Conservation (phyloP, 2,329 filamentous ascomycete species). For the Pleomassaria siparia region DNA sequence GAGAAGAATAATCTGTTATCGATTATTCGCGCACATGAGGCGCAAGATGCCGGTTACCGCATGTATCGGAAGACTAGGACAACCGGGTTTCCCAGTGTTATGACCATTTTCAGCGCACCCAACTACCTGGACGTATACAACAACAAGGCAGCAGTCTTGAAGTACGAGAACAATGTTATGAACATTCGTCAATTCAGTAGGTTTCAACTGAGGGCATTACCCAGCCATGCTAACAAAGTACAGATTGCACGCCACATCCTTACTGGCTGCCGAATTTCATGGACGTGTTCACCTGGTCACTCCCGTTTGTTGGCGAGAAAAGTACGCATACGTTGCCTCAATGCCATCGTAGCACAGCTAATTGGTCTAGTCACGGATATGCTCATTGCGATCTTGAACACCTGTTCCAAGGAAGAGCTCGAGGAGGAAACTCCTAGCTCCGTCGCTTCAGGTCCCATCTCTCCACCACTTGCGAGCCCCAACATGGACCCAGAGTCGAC, state of each 20-base stretch:
- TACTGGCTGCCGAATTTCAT: slow-evolving; percentile 99
- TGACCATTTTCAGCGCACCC: slow-evolving; percentile 99
- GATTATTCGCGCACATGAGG: slow-evolving; percentile 95
- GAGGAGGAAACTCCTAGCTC: slow-evolving; percentile 82
- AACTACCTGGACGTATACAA: slow-evolving; percentile 99
- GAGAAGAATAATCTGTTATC: slow-evolving; percentile 99
- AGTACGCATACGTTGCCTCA: slow-evolving; percentile 29
- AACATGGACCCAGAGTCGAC: slow-evolving; percentile 76
- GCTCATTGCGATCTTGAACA: slow-evolving; percentile 97
- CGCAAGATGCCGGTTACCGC: slow-evolving; percentile 95
- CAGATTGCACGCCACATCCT: slow-evolving; percentile 91
- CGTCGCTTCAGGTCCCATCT: slow-evolving; percentile 69
- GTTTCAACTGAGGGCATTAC: slow-evolving; percentile 8
- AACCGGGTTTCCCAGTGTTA: slow-evolving; percentile 97
- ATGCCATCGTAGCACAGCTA: slow-evolving; percentile 13
- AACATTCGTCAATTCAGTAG: slow-evolving; percentile 94
- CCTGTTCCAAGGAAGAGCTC: slow-evolving; percentile 96
- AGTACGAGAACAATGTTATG: slow-evolving; percentile 99
- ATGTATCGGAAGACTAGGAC: slow-evolving; percentile 99
- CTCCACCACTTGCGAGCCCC: slow-evolving; percentile 63
- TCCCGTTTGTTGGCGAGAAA: slow-evolving; percentile 98
- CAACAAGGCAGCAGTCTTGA: slow-evolving; percentile 98
- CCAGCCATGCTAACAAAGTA: slow-evolving; percentile 14
- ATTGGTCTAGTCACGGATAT: slow-evolving; percentile 75
- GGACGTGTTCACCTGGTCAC: slow-evolving; percentile 99